phyloP scores from a whole-genome alignment of 2,329 filamentous ascomycete genomes.

The Aspergillus puulaauensis region DNA sequence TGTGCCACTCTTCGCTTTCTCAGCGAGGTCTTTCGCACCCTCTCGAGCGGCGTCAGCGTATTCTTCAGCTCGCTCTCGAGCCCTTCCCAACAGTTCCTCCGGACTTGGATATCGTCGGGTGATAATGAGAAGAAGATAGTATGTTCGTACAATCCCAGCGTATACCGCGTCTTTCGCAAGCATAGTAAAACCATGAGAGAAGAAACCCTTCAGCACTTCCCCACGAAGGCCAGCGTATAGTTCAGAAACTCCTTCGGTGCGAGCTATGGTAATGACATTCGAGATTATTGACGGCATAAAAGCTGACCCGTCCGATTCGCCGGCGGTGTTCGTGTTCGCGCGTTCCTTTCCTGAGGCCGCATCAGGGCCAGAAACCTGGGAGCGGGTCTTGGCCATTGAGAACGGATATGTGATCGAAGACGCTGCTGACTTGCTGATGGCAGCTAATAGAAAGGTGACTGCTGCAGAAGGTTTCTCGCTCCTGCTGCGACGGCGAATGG shows the following conservation, averaged over 20 bases:
- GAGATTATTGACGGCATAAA: constrained; percentile 58
- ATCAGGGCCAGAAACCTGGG: constrained; percentile 55
- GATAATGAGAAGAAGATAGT: constrained; percentile 62
- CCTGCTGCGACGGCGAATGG: constrained; percentile 55
- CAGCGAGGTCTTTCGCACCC: constrained; percentile 36
- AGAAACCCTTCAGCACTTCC: constrained; percentile 79
- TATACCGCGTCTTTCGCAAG: constrained; percentile 78
- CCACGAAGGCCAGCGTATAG: constrained; percentile 75
- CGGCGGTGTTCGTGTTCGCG: constrained; percentile 22
- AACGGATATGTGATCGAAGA: constrained; percentile 81
- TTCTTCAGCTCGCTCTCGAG: constrained; percentile 41
- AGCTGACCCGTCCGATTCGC: constrained; percentile 12
- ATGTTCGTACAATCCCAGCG: constrained; percentile 67
- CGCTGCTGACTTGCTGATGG: constrained; percentile 74
- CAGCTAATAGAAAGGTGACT: constrained; percentile 67
- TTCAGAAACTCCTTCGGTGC: constrained; percentile 64
- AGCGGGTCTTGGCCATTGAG: constrained; percentile 76
- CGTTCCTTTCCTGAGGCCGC: constrained; percentile 19
- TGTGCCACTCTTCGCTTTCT: constrained; percentile 28
- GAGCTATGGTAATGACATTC: constrained; percentile 58
- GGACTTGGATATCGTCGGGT: constrained; percentile 46
- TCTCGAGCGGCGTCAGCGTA: constrained; percentile 42
- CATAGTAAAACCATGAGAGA: constrained; percentile 85
- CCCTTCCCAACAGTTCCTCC: constrained; percentile 39
- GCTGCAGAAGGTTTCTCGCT: constrained; percentile 53